Conservation (phyloP, 78 protist genomes). For the Chrysochromulina tobinii region DNA sequence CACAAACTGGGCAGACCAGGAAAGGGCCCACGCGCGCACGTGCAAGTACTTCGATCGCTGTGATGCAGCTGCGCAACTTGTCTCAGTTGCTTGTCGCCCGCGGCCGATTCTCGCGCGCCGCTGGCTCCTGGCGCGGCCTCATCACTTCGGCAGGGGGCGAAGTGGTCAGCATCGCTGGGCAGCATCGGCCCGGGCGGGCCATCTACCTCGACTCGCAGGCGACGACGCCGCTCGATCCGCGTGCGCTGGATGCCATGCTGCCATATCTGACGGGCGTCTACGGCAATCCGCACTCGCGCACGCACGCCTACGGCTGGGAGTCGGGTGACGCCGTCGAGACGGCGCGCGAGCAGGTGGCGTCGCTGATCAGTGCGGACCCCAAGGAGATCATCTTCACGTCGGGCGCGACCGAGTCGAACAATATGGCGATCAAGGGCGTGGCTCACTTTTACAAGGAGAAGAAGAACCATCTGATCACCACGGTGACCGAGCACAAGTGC, state of each 20-base stretch:
- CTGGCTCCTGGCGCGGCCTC: too few relatives aligned
- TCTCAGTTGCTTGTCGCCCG: too few relatives aligned
- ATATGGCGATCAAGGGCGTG: conserved; percentile 95
- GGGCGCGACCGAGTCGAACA: conserved; percentile 99
- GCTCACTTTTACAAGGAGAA: conserved; percentile 80
- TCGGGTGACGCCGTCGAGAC: conserved; percentile 82
- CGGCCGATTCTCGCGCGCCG: too few relatives aligned
- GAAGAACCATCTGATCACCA: conserved; percentile 92
- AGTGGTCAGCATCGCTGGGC: neutral
- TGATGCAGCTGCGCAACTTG: too few relatives aligned
- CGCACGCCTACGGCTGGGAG: conserved; percentile 97
- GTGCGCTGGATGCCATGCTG: conserved; percentile 97
- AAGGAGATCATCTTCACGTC: conserved; percentile 95
- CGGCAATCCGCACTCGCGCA: conserved; percentile 96
- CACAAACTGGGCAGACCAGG: too few relatives aligned
- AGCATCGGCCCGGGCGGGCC: neutral
- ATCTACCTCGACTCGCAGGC: conserved; percentile 81
- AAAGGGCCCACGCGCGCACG: too few relatives aligned
- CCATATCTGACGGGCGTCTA: conserved; percentile 80
- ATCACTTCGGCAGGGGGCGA: too few relatives aligned
- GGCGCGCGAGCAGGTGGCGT: conserved; percentile 86
- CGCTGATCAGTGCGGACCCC: conserved; percentile 81
- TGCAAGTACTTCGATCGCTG: too few relatives aligned
- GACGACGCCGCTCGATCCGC: conserved; percentile 96
- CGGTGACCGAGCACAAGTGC: conserved; percentile 78